These are phyloP conservation scores for Cryphonectria parasitica DNA, from an alignment of 2,329 filamentous ascomycete genomes.

Conservation along the genomic window DNA sequence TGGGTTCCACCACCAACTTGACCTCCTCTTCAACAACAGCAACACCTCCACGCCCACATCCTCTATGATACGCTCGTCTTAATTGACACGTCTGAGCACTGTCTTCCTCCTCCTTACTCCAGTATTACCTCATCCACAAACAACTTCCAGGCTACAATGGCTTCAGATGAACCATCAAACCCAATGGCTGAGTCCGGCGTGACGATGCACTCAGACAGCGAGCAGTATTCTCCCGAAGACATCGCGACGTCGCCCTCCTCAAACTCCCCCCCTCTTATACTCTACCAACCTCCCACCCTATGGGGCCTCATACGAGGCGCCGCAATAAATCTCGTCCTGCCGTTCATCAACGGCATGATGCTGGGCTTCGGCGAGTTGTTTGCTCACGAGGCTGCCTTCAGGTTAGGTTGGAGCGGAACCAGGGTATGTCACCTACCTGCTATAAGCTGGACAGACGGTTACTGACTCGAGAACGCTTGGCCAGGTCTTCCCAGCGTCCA, in stretches of 20 bases:
- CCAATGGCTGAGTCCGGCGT: constrained; percentile 73
- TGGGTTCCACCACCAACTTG: constrained; percentile 7
- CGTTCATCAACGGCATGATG: constrained; percentile 98
- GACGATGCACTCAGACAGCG: constrained; percentile 81
- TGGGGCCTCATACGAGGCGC: constrained; percentile 86
- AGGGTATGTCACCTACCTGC: constrained; percentile 66
- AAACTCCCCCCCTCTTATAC: constrained; percentile 70
- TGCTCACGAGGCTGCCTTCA: constrained; percentile 92
- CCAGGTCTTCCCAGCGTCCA: constrained; percentile 60
- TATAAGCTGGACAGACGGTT: not conserved
- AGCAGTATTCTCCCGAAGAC: constrained; percentile 75
- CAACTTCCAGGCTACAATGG: constrained; percentile 46
- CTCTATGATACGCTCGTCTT: not conserved
- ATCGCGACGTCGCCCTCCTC: constrained; percentile 64
- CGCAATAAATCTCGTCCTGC: constrained; percentile 92
- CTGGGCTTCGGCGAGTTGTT: constrained; percentile 95
- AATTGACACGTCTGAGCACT: not conserved
- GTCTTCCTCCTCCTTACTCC: not conserved
- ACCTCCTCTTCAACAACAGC: not conserved
- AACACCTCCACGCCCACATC: not conserved
- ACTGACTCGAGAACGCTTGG: not conserved
- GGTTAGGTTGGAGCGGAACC: constrained; percentile 90
- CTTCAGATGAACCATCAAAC: constrained; percentile 53
- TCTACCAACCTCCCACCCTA: constrained; percentile 87
- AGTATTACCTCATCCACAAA: not conserved